Evolutionary conservation across 1,284 basidiomycete species (phyloP).

Genomic region (Phlebopus sp.): DNA sequence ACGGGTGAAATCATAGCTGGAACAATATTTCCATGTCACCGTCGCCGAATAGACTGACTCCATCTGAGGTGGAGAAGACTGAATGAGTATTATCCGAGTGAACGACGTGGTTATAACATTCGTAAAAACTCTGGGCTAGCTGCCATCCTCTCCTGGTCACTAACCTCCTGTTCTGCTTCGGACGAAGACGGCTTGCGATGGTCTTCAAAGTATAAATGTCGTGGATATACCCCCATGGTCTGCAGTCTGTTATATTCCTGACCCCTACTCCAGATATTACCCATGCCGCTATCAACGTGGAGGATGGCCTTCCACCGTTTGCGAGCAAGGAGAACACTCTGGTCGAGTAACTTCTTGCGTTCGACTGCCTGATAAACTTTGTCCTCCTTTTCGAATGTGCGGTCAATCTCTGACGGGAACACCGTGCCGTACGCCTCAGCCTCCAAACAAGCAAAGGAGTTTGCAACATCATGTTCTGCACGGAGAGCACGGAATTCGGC

Average conservation of each 20-base stretch:
- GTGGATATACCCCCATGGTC: slow-evolving; percentile 64
- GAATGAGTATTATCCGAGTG: background rate
- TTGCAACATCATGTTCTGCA: slow-evolving; percentile 80
- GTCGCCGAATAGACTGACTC: slow-evolving; percentile 4
- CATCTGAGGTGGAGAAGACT: slow-evolving; percentile 7
- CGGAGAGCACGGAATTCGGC: slow-evolving; percentile 85
- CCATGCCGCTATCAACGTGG: slow-evolving; percentile 41
- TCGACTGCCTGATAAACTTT: slow-evolving; percentile 58
- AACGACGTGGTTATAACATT: slow-evolving; percentile 1
- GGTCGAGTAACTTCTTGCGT: slow-evolving; percentile 52
- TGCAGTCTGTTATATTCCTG: slow-evolving; percentile 68
- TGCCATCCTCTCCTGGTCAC: slow-evolving; percentile 7
- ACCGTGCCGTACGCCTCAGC: slow-evolving; percentile 76
- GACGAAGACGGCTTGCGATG: slow-evolving; percentile 8
- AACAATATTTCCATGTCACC: slow-evolving; percentile 26
- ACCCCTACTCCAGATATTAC: slow-evolving; percentile 60
- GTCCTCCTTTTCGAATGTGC: slow-evolving; percentile 61
- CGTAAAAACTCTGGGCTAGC: slow-evolving; percentile 7
- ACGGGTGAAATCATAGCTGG: slow-evolving; percentile 48
- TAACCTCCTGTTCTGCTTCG: slow-evolving; percentile 18
- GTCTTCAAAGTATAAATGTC: slow-evolving; percentile 40
- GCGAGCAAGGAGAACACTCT: slow-evolving; percentile 57
- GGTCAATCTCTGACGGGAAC: slow-evolving; percentile 64
- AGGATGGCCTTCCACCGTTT: slow-evolving; percentile 76
- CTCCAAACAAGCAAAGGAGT: slow-evolving; percentile 75